These are phyloP conservation scores for Clavispora asparagi DNA, from an alignment of 805 yeast species.

Conservation along the genomic window DNA sequence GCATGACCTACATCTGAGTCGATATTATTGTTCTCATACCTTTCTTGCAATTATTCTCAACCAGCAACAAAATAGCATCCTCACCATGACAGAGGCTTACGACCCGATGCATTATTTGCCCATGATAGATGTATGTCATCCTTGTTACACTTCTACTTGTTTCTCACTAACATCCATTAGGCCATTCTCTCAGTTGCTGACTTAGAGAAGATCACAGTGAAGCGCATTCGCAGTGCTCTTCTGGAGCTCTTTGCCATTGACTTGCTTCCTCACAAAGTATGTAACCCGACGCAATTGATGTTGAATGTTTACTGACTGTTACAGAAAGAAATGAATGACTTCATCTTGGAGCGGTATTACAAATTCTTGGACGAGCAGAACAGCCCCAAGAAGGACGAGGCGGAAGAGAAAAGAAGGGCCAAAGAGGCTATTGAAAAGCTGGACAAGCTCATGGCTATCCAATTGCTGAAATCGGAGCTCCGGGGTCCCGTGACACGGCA, in stretches of 20 bases:
- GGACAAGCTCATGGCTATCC: constrained; percentile 50
- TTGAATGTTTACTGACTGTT: constrained; percentile 12
- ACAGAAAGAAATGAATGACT: constrained; percentile 53
- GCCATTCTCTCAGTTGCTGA: constrained; percentile 72
- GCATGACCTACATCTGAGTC: not conserved
- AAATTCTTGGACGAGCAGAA: constrained; percentile 34
- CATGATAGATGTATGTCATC: constrained; percentile 15
- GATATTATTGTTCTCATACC: not conserved
- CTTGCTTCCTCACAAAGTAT: constrained; percentile 41
- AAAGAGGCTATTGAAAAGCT: constrained; percentile 37
- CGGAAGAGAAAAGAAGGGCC: constrained; percentile 13
- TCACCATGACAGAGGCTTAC: not conserved
- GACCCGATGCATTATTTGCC: constrained; percentile 9
- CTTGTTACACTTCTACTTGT: not conserved
- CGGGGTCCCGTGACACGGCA: constrained; percentile 16
- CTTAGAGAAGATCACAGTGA: constrained; percentile 63
- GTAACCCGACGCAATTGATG: constrained; percentile 10
- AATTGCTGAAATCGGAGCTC: constrained; percentile 34
- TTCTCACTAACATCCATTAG: constrained; percentile 28
- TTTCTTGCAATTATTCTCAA: not conserved
- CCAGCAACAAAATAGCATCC: not conserved
- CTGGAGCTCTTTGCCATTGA: constrained; percentile 62
- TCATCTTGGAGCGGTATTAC: constrained; percentile 56
- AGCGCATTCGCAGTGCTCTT: constrained; percentile 65
- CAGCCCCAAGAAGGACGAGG: constrained; percentile 4